Evolutionary conservation across 108 stramenopile genomes (phyloP).

Genomic region (Skeletonema marinoi): DNA sequence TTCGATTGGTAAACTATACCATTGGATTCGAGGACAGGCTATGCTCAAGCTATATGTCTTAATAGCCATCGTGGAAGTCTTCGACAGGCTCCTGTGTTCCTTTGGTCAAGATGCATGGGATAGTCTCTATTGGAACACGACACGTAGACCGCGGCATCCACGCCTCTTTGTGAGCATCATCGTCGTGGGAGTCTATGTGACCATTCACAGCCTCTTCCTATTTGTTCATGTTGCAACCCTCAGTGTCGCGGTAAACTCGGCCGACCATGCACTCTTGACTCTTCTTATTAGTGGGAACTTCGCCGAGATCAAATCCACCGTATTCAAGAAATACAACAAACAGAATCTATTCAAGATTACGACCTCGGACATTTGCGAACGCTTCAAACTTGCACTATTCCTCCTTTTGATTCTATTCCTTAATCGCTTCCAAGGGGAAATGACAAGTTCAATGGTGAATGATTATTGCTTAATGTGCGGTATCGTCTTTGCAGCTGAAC

Average conservation of each 20-base stretch:
- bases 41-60: slow-evolving; percentile 98
- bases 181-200: slow-evolving; percentile 79
- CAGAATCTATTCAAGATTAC: slow-evolving; percentile 96
- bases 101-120: slow-evolving; percentile 98
- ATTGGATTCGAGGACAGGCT: slow-evolving; percentile 97
- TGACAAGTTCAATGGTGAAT: slow-evolving; percentile 63
- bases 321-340: slow-evolving; percentile 99
- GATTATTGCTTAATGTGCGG: slow-evolving; percentile 75
- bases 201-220: slow-evolving; percentile 72
- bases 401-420: slow-evolving; percentile 75
- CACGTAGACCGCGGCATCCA: slow-evolving; percentile 71
- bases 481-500: slow-evolving; percentile 85
- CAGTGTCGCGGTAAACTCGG: slow-evolving; percentile 92
- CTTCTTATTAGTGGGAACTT: slow-evolving; percentile 97
- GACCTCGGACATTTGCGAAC: slow-evolving; percentile 86
- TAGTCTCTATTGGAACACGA: slow-evolving; percentile 90
- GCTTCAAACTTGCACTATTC: slow-evolving; percentile 88
- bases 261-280: slow-evolving; percentile 82
- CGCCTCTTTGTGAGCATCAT: slow-evolving; percentile 69
- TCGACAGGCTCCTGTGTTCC: slow-evolving; percentile 93
- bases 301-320: slow-evolving; percentile 96
- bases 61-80: slow-evolving; percentile 96
- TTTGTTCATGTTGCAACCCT: slow-evolving; percentile 86
- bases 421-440: slow-evolving; percentile 83
- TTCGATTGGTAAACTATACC: slow-evolving; percentile 92